A percentile compares a stretch with the other conserved stretches of the same genome.
Evolutionary conservation across 495 filamentous ascomycete genomes (phyloP).

Genomic region (Apiosordaria backusii): DNA sequence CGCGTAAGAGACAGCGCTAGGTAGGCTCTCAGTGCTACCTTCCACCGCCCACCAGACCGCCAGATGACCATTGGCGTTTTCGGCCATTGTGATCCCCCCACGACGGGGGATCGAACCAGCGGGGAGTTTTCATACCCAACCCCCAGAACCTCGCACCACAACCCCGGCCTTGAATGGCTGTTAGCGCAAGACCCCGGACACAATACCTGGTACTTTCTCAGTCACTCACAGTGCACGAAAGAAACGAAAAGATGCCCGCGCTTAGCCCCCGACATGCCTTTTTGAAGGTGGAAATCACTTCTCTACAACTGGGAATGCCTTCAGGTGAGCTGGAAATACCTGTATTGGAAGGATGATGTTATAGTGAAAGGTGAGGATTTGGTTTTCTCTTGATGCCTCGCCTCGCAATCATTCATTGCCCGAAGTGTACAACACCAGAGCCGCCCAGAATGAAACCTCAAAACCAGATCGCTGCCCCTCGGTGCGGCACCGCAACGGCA

Average conservation of each 20-base stretch:
- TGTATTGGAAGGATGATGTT: no score
- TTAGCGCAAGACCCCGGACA: background rate
- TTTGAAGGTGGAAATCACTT: no score
- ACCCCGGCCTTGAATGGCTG: background rate
- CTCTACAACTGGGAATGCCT: no score
- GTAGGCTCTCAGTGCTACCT: background rate
- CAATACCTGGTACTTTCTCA: no score
- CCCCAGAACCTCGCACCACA: background rate
- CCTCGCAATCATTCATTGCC: background rate
- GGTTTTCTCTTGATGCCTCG: background rate
- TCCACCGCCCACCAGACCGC: background rate
- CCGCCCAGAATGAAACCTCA: background rate
- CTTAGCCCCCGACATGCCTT: no score
- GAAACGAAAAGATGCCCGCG: no score
- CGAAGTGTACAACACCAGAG: background rate
- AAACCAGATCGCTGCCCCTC: background rate
- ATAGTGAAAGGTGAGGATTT: background rate
- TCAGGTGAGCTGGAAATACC: no score
- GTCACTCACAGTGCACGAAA: no score
- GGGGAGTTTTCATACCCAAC: background rate
- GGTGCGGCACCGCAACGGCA: slow-evolving; percentile 8
- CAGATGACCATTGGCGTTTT: background rate
- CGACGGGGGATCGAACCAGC: background rate
- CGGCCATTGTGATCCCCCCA: background rate
- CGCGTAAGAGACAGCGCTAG: background rate